phyloP scores from a whole-genome alignment of 164 flowering plant genomes.

The Amborella trichopoda region DNA sequence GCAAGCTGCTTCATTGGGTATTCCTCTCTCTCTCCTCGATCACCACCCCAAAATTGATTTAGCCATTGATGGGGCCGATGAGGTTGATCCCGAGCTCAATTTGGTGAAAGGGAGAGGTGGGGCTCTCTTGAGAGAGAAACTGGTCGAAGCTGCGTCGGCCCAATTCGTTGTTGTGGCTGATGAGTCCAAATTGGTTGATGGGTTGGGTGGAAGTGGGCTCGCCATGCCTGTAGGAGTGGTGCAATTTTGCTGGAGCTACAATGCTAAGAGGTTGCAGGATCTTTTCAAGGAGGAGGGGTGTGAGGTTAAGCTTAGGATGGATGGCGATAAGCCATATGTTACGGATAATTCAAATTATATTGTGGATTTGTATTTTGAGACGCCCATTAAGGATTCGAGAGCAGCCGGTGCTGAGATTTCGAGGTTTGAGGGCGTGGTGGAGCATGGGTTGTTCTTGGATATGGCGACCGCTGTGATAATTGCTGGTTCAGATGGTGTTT shows the following conservation, averaged over 20 bases:
- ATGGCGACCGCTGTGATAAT: conserved; percentile 88
- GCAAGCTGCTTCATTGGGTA: conserved; percentile 59
- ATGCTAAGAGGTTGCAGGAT: conserved; percentile 31
- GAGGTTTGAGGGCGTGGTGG: conserved; percentile 75
- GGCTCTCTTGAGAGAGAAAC: conserved; percentile 76
- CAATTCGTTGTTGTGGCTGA: conserved; percentile 75
- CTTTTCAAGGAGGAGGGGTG: conserved; percentile 60
- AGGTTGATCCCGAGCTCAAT: conserved; percentile 71
- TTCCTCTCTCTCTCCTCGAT: conserved; percentile 77
- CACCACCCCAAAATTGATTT: conserved; percentile 61
- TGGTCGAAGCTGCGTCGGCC: conserved; percentile 64
- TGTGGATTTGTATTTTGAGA: conserved; percentile 71
- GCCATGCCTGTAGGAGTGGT: conserved; percentile 89
- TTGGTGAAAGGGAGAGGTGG: conserved; percentile 92
- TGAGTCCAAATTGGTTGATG: conserved; percentile 53
- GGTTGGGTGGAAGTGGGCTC: conserved; percentile 61
- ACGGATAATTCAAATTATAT: conserved; percentile 81
- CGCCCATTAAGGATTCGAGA: conserved; percentile 49
- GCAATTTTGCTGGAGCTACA: conserved; percentile 70
- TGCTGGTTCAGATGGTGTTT: conserved; percentile 62
- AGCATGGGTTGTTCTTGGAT: conserved; percentile 95
- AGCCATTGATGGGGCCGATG: conserved; percentile 93
- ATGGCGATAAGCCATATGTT: conserved; percentile 33
- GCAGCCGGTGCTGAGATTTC: conserved; percentile 60
- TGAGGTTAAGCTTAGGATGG: conserved; percentile 53